Base-by-base conservation (phyloP, 768 basidiomycete genomes). In the Neoboletus magnificus region DNA sequence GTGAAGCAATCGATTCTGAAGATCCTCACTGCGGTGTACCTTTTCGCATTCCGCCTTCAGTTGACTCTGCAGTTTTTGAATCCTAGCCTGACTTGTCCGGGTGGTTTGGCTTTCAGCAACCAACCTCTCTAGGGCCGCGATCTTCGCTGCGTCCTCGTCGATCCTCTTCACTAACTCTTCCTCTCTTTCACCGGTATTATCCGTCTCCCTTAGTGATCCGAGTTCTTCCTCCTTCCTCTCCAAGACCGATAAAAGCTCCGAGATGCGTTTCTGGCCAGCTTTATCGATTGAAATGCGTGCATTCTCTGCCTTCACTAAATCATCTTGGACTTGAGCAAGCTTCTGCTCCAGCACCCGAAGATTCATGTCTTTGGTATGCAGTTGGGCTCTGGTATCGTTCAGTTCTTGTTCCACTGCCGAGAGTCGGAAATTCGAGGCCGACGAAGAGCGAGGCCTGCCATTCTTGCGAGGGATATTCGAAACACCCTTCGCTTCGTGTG, bases 61-160 rank as follows among this genome's bases (percentile, higher is more conserved):
- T 40, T 73, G 73, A 35, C 61, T 63, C 57, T 72, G 71, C 39
- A 83, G 58, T 44, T 73, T 78, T 33, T 77, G 73, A 55, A 75
- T 73, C 56, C 73, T 65, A n/a, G 65, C 60, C 54, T 75, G 69
- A 44, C 41, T 64, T 16, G 61, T 52, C 43, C 58, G 58, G 11
- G 73, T 52, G 43, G 76, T 68, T 23, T 76, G 71, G n/a, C 73
- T 65, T 30, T 77, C 77, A 23, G 73, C 66, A 3, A 82, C 64
- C 68, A 81, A 69, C 43, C 66, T 70, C 64, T 87, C 83, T 53
- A 89, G 64, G 3, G 82, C 78, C 4, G 73, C 70, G 35, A 89
- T 84, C 69, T 83, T 86, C 6, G 80, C 82, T 46, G 84, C 84
- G 58, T 90, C 87, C 62, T 87, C 86, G 42, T 90, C 87, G 29